Percentiles rank a stretch among this genome's conserved stretches.
phyloP scores from a whole-genome alignment of 106 monocot genomes.

The Cymbidium sinense region DNA sequence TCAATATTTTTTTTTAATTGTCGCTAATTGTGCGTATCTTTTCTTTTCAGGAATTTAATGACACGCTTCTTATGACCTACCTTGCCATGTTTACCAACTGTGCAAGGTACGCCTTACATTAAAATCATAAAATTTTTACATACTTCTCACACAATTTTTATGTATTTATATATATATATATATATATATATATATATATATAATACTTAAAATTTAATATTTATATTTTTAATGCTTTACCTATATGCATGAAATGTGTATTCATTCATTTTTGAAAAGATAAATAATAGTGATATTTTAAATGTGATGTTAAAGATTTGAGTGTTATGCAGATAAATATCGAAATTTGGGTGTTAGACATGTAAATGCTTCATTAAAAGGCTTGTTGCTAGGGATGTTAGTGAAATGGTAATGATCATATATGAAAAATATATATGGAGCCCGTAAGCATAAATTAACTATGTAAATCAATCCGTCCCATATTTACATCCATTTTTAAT shows the following conservation, averaged over 20 bases:
- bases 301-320: no score
- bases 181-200: no score
- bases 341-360: not conserved
- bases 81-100: conserved; percentile 98
- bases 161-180: no score
- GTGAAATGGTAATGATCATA: not conserved
- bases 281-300: no score
- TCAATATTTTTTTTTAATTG: not conserved
- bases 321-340: not conserved
- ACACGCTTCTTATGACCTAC: conserved; percentile 90
- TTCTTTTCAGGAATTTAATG: conserved; percentile 78
- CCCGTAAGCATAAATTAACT: no score
- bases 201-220: no score
- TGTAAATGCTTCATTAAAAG: not conserved
- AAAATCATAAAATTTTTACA: not conserved
- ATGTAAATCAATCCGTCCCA: no score
- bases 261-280: no score
- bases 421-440: no score
- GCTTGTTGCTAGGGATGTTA: not conserved
- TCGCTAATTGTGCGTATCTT: not conserved
- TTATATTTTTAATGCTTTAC: no score
- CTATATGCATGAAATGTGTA: no score
- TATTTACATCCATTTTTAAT: no score
- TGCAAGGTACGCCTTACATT: conserved; percentile 49
- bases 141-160: not conserved